Conservation (phyloP, 140 eudicot genomes). For the Ambrosia hybrid region DNA sequence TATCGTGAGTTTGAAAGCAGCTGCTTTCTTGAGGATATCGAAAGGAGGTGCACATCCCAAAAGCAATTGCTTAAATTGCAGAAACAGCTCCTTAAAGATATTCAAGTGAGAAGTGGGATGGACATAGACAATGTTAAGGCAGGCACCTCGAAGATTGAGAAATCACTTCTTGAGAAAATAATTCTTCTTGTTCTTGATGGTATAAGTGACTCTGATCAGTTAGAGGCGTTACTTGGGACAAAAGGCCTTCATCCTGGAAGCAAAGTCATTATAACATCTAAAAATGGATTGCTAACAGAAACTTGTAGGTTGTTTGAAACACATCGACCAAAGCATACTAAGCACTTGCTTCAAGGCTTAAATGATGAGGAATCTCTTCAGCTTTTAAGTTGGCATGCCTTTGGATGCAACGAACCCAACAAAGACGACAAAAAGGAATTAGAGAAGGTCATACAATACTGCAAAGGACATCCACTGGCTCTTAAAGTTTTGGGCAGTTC, state of each 20-base stretch:
- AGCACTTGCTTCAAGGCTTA: conserved; percentile 17
- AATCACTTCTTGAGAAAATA: background rate
- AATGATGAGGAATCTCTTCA: conserved; percentile 2
- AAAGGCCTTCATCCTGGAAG: no score
- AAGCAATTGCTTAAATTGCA: conserved; percentile 21
- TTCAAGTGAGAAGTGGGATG: background rate
- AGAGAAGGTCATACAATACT: conserved; percentile 5
- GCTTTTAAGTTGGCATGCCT: conserved; percentile 30
- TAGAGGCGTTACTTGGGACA: no score
- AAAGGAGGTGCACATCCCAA: conserved; percentile 4
- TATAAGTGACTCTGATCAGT: no score
- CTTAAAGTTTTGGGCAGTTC: conserved; percentile 22
- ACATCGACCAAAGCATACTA: conserved; percentile 10
- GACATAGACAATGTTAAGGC: background rate
- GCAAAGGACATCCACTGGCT: conserved; percentile 32
- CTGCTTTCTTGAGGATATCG: conserved; percentile 30
- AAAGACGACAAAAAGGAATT: background rate
- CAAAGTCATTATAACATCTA: background rate
- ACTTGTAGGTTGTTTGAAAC: background rate
- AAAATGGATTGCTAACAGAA: conserved; percentile 9
- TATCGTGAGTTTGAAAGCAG: conserved; percentile 11
- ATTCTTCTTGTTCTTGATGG: conserved; percentile 23
- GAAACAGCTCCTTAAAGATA: conserved; percentile 21
- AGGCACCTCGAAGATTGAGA: conserved; percentile 20
- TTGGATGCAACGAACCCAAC: background rate